Base-by-base conservation (phyloP, 768 basidiomycete genomes). In the Suillus hirtellus region DNA sequence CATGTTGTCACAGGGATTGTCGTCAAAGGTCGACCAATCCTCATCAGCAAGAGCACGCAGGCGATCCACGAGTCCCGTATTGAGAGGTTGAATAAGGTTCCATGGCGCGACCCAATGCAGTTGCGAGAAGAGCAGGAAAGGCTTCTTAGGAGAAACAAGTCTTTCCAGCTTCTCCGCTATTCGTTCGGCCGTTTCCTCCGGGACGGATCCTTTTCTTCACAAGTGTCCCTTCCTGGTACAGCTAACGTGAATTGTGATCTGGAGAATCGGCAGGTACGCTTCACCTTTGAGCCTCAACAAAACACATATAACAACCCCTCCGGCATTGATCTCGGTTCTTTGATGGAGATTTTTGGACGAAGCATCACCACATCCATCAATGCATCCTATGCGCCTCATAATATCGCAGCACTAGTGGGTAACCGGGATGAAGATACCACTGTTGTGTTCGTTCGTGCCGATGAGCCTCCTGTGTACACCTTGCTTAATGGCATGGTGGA, bases 131-230 rank as follows among this genome's bases (percentile, higher is more conserved):
- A 76, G 59, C 71, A 59, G 52, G 72, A 73, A 64, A 47, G 12
- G 31, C 68, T 71, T 54, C 64, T 71, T 11, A 60, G 5, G 2
- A 52, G 68, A n/a, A 68, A 72, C 0, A 67, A 44, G 44, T 66
- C 73, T 1, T 70, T 68, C 37, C 19, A 19, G 1, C 72, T 79
- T 37, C 47, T 40, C 2, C 67, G 66, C 14, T 79, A 69, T 35
- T 71, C 71, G 3, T 79, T 79, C 50, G 78, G 78, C 2, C 78
- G 72, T 15, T 76, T 79, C 59, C 75, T 76, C 31, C 15, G 50
- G 6, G 77, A 80, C 31, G 77, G 74, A 1, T 65, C 72, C 4
- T 79, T 79, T 63, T 74, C 77, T 21, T 64, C 73, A 7, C 76
- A 76, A 56, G 66, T 71, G 7, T 60, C 67, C 11, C 66, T 63